phyloP scores from a whole-genome alignment of 1,284 basidiomycete species.

The Fistulinella cinereoalba region DNA sequence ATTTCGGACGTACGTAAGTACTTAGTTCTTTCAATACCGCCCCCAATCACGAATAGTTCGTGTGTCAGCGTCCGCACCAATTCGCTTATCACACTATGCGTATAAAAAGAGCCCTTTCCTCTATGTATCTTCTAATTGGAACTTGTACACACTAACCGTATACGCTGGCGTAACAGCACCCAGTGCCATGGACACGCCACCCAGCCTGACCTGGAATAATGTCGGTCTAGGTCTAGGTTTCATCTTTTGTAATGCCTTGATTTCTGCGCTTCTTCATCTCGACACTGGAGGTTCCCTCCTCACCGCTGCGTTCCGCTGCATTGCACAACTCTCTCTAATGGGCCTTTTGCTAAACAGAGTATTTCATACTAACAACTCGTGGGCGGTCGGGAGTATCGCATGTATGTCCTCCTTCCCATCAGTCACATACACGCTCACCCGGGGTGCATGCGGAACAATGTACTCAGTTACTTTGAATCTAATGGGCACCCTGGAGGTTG shows the following conservation, averaged over 20 bases:
- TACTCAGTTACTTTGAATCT: conserved; percentile 62
- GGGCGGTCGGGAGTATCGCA: conserved; percentile 70
- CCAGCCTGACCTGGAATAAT: conserved; percentile 60
- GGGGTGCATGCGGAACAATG: not conserved
- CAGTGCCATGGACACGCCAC: too few relatives aligned
- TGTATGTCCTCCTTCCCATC: conserved; percentile 40
- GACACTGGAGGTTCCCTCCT: conserved; percentile 68
- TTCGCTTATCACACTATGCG: too few relatives aligned
- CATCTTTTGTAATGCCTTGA: conserved; percentile 59
- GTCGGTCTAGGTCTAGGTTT: conserved; percentile 74
- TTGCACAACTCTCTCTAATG: conserved; percentile 74
- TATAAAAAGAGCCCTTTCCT: too few relatives aligned
- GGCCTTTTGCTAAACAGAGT: conserved; percentile 69
- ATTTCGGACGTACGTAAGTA: too few relatives aligned
- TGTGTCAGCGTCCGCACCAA: too few relatives aligned
- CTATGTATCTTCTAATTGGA: too few relatives aligned
- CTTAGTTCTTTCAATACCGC: too few relatives aligned
- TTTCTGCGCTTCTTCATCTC: conserved; percentile 64
- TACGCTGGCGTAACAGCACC: too few relatives aligned
- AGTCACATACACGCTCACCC: not conserved
- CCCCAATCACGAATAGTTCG: too few relatives aligned
- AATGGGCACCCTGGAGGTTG: conserved; percentile 67
- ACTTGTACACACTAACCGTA: too few relatives aligned
- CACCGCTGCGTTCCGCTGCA: conserved; percentile 69
- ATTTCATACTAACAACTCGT: conserved; percentile 71